phyloP scores from a whole-genome alignment of 306 rosid species.

The Carpinus fangiana region DNA sequence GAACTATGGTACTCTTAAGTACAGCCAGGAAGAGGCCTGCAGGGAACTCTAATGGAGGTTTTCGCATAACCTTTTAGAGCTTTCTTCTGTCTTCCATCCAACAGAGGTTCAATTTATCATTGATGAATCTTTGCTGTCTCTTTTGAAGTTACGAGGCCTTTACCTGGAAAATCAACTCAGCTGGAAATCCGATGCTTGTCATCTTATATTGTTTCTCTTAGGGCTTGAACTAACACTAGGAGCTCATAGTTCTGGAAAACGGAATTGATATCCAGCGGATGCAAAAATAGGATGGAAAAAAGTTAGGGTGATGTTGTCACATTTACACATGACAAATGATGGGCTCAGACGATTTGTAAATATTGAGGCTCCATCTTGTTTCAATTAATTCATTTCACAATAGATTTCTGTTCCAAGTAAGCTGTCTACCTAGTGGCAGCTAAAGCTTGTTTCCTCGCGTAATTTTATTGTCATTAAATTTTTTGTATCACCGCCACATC shows the following conservation, averaged over 20 bases:
- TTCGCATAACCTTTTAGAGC: background rate
- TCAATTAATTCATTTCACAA: background rate
- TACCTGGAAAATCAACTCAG: background rate
- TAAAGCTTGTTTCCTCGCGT: background rate
- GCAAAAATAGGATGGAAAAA: background rate
- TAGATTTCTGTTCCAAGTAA: background rate
- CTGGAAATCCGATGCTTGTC: background rate
- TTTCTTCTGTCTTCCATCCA: background rate
- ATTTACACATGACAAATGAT: background rate
- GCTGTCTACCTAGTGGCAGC: background rate
- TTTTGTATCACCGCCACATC: too few species aligned
- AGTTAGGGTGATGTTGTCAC: background rate
- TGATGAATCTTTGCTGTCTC: constrained; percentile 10
- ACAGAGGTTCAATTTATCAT: background rate
- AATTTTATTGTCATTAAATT: background rate
- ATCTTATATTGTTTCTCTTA: background rate
- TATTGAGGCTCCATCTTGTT: background rate
- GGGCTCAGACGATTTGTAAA: background rate
- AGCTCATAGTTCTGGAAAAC: background rate
- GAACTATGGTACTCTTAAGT: background rate
- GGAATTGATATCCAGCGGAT: background rate
- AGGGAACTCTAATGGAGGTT: background rate
- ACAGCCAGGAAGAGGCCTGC: background rate
- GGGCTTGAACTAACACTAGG: background rate
- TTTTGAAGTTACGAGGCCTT: background rate